Base-by-base conservation (phyloP, 768 basidiomycete species). In the Mycena alexandri region DNA sequence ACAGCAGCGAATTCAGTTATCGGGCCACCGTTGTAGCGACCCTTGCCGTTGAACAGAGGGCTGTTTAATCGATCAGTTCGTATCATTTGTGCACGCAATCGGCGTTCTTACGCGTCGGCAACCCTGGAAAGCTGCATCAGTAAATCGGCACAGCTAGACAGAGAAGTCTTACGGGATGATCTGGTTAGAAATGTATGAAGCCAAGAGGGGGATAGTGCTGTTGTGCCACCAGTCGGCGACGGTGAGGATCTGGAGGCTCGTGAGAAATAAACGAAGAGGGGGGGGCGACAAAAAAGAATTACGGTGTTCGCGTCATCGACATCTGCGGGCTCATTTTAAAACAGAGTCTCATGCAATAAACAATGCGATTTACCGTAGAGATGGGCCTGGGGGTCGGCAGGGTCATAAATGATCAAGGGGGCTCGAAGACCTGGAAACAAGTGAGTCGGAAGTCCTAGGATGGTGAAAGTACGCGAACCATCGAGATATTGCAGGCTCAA, bases 31-130 rank as follows among this genome's bases (percentile, higher is more conserved):
- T 65, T 52, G 61, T 67, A 74, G 33, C 83, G 79, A n/a, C 83
- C 81, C 3, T 50, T 67, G 0, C 80, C 80, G 44, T 84, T 84
- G 38, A 83, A 82, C 43, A 84, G 54, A 0, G 77, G 77, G n/a
- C 83, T 77, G 55, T 79, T 46, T 13, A 17, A 16, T 29, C 11
- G 21, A 14, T 33, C 33, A 24, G 22, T 42, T 16, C 9, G 38
- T 14, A 10, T 14, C 11, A 38, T 10, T 38, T 38, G 11, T 38
- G 38, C 11, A n/a, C n/a, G 14, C 2, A 24, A 12, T 1, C 17
- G 16, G 24, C 38, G 13, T 38, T 17, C 55, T 21, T 46, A 57
- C 56, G 42, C 7, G 43, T 57, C 56, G 2, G 42, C 7, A 25
- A 6, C 63, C 6, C 34, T 57, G 22, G 3, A 34, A 38, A 38